Evolutionary conservation across 352 stramenopile species (phyloP), one percentile per base, ranked within the genome.

Genomic region (Lagenidium sp.): DNA sequence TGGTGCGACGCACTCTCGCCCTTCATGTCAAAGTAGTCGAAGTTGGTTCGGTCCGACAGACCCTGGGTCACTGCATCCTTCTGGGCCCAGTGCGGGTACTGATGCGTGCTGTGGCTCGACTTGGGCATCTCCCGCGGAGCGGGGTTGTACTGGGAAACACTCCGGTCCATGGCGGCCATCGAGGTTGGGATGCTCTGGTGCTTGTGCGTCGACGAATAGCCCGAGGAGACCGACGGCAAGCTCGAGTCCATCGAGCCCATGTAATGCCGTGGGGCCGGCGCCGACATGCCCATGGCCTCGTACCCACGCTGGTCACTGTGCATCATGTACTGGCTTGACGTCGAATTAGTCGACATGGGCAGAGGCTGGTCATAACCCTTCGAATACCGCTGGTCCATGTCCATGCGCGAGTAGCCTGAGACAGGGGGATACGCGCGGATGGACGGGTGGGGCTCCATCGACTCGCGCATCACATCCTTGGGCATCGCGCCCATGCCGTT

Each of bases 21-120:
- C 65, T 88, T 82, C 46, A 85, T 62, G 37, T 88, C 76, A 50
- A 85, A 85, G 53, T 84, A 88, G 57, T 85, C 75, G 31, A 68
- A 57, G 30, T 41, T 60, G 26, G 55, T 63, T 30, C 80, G 58
- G 20, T 51, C 54, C 41, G 63, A 55, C 25, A 13, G 26, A 57
- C 50, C 42, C 70, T 64, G 38, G 20, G 47, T 29, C 7, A 34
- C 29, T 8, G 72, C 60, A n/a, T 65, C 59, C 54, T 83, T 82
- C 30, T 65, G 29, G 3, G 66, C 60, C 74, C 70, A 87, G 54
- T 82, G 71, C 25, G 64, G 53, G 50, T 84, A 80, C 41, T 55
- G 51, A 56, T 82, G 77, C 44, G 47, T 37, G 41, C 25, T 36
- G 30, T 51, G 42, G 30, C 38, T 28, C 10, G 26, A 26, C 16